Evolutionary conservation across 106 monocot species (phyloP).

Genomic region (Platanthera zijinensis): DNA sequence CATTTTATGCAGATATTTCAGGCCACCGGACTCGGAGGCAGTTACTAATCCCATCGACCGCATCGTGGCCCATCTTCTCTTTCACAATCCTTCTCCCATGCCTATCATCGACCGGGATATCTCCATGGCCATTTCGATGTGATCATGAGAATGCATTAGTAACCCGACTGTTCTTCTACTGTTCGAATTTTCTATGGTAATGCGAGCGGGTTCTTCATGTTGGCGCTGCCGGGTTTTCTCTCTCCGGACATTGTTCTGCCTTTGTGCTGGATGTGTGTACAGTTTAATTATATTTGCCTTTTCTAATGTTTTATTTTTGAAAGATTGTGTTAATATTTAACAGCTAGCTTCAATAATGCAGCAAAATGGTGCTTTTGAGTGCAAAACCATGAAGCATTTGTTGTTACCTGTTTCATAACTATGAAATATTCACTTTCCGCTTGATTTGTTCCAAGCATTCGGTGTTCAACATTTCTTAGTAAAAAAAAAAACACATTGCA

Average conservation of each 20-base stretch:
- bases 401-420: not conserved
- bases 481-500: too few species aligned
- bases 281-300: not conserved
- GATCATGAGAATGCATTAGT: constrained; percentile 1
- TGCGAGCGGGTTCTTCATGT: not conserved
- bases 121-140: constrained; percentile 3
- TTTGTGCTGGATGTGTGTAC: not conserved
- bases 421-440: not conserved
- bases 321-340: not conserved
- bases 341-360: constrained; percentile 5
- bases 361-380: constrained; percentile 3
- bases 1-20: constrained; percentile 28
- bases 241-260: not conserved
- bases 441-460: not conserved
- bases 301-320: not conserved
- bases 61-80: constrained; percentile 64
- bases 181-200: not conserved
- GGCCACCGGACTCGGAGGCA: constrained; percentile 35
- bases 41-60: constrained; percentile 83
- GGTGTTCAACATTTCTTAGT: too few species aligned
- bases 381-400: not conserved
- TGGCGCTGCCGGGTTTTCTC: not conserved
- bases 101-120: constrained; percentile 1
- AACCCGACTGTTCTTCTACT: not conserved
- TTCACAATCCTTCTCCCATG: constrained; percentile 32